Percentiles rank a stretch among this genome's conserved stretches.
Evolutionary conservation across 345 rosid genomes (phyloP).

Genomic region (Corchorus olitorius): DNA sequence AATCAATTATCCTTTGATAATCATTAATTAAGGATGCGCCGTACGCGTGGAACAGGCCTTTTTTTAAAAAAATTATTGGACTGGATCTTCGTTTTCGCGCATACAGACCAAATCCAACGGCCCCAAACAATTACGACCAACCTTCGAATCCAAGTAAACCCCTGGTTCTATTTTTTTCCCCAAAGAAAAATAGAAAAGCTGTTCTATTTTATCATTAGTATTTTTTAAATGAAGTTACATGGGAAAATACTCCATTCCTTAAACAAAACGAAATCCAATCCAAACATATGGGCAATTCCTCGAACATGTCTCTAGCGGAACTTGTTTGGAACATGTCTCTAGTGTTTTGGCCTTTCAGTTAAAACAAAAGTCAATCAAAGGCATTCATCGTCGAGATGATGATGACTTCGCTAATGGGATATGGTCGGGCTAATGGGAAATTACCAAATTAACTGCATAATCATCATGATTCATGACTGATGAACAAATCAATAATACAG

Average conservation of each 20-base stretch:
- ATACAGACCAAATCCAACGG: not conserved
- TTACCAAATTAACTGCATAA: not conserved
- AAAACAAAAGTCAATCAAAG: no score
- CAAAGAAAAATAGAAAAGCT: no score
- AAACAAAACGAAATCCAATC: not conserved
- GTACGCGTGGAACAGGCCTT: not conserved
- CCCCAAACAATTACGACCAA: not conserved
- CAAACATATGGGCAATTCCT: no score
- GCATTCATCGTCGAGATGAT: no score
- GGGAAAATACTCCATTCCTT: not conserved
- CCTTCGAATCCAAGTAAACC: constrained; percentile 1
- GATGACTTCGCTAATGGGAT: not conserved
- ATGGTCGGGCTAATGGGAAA: not conserved
- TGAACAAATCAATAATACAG: not conserved
- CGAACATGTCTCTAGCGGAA: not conserved
- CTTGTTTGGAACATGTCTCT: not conserved
- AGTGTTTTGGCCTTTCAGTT: not conserved
- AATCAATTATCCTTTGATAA: no score
- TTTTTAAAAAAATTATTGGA: not conserved
- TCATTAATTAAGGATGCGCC: no score
- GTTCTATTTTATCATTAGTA: not conserved
- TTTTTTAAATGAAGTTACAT: not conserved
- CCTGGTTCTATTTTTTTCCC: not conserved
- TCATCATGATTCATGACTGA: not conserved
- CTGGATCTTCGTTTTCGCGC: not conserved